A percentile compares a stretch with the other conserved stretches of the same genome.
phyloP scores from a whole-genome alignment of 495 filamentous ascomycete genomes.

The Talaromyces wortmannii region DNA sequence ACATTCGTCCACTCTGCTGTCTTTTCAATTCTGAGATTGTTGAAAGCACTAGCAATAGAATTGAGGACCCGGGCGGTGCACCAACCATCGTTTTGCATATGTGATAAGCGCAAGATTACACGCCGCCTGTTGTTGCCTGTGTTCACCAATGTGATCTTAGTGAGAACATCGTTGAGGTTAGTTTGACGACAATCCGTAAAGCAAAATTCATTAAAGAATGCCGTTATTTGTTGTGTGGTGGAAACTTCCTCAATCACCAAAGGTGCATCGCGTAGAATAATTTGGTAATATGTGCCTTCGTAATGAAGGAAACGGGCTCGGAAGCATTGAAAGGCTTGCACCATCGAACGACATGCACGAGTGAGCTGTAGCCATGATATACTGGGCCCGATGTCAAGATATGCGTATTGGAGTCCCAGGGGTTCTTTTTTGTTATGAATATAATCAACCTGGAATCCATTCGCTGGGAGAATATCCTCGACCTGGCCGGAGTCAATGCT shows the following conservation, averaged over 20 bases:
- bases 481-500: background rate
- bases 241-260: background rate
- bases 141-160: background rate
- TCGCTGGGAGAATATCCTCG: conserved; percentile 9
- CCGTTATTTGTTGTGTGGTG: background rate
- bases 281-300: background rate
- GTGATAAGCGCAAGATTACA: conserved; percentile 47
- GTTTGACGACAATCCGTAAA: background rate
- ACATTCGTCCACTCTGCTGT: conserved; percentile 40
- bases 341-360: conserved; percentile 47
- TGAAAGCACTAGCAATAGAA: conserved; percentile 28
- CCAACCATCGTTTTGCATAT: conserved; percentile 56
- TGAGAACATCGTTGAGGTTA: background rate
- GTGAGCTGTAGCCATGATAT: conserved; percentile 33
- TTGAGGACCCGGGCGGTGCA: conserved; percentile 43
- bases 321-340: conserved; percentile 36
- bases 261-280: background rate
- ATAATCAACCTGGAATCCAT: conserved; percentile 9
- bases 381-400: conserved; percentile 7
- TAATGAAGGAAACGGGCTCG: background rate
- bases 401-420: background rate
- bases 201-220: background rate
- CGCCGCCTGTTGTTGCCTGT: conserved; percentile 8
- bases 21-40: conserved; percentile 12
- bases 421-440: conserved; percentile 2